phyloP scores from a whole-genome alignment of 371 early-diverging fungal genomes.

The Mortierella polycephala region DNA sequence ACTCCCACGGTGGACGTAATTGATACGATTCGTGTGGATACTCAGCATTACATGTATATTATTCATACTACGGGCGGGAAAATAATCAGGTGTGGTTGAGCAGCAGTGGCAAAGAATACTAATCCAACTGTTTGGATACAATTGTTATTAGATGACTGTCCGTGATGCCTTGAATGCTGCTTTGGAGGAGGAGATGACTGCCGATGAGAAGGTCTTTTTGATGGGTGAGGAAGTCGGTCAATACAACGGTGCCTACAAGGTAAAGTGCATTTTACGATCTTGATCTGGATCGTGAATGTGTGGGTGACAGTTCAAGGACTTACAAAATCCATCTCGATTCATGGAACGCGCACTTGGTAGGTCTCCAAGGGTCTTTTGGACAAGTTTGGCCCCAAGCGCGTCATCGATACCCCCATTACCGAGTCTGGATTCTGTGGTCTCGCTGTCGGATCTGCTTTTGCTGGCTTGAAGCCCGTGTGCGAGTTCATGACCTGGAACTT shows the following conservation, averaged over 20 bases:
- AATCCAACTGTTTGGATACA: neutral
- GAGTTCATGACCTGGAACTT: slow-evolving; percentile 99
- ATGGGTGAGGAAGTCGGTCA: slow-evolving; percentile 99
- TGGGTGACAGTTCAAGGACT: neutral
- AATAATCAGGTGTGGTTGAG: too few species aligned
- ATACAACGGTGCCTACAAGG: slow-evolving; percentile 99
- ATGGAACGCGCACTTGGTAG: slow-evolving; percentile 56
- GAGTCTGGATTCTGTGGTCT: slow-evolving; percentile 99
- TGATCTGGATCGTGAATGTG: too few species aligned
- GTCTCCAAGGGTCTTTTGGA: slow-evolving; percentile 98
- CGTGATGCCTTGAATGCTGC: slow-evolving; percentile 99
- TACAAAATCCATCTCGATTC: neutral
- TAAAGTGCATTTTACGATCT: slow-evolving; percentile 44
- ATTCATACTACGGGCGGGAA: too few species aligned
- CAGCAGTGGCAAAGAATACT: neutral
- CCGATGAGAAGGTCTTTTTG: slow-evolving; percentile 93
- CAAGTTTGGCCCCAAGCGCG: slow-evolving; percentile 97
- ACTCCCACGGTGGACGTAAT: too few species aligned
- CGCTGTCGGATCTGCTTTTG: slow-evolving; percentile 97
- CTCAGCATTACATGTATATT: too few species aligned
- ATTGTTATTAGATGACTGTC: slow-evolving; percentile 85
- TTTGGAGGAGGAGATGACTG: slow-evolving; percentile 97
- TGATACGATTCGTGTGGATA: too few species aligned
- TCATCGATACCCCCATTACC: slow-evolving; percentile 99
- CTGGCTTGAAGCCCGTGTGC: slow-evolving; percentile 98